Evolutionary conservation across 176 grass and related monocot species (phyloP).

Genomic region (Hordeum marinum): DNA sequence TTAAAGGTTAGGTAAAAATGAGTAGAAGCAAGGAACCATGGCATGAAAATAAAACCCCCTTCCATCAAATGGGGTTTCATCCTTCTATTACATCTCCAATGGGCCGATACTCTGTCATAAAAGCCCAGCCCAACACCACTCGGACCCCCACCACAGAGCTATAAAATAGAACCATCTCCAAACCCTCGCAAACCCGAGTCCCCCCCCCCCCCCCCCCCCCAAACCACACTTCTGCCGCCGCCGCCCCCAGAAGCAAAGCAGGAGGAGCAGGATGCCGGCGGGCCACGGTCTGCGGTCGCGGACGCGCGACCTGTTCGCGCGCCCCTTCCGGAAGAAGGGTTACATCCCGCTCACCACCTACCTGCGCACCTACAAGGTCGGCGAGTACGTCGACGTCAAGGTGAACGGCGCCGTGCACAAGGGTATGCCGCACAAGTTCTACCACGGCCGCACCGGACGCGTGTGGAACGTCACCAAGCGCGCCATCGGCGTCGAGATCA

Average conservation of each 20-base stretch:
- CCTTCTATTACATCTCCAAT: background rate
- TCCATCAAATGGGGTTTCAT: background rate
- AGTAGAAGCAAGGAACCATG: no score
- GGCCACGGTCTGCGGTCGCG: slow-evolving; percentile 62
- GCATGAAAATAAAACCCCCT: no score
- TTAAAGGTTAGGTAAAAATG: no score
- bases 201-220: background rate
- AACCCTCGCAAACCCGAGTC: slow-evolving; percentile 38
- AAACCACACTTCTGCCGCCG: background rate
- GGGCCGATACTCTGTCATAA: background rate
- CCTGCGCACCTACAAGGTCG: slow-evolving; percentile 75
- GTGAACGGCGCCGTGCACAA: slow-evolving; percentile 86
- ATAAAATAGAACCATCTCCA: background rate
- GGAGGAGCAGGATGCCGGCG: slow-evolving; percentile 51
- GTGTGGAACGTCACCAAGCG: slow-evolving; percentile 91
- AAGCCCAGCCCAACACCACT: background rate
- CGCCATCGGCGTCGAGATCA: slow-evolving; percentile 78
- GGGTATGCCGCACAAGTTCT: slow-evolving; percentile 92
- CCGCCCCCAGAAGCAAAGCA: slow-evolving; percentile 21
- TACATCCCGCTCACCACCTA: slow-evolving; percentile 79
- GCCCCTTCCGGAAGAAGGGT: slow-evolving; percentile 73
- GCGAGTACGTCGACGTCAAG: slow-evolving; percentile 70
- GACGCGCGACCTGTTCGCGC: slow-evolving; percentile 69
- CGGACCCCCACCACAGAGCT: background rate
- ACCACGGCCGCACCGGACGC: slow-evolving; percentile 71